phyloP scores from a whole-genome alignment of 495 filamentous ascomycete species.

The Podospora tetraspora region DNA sequence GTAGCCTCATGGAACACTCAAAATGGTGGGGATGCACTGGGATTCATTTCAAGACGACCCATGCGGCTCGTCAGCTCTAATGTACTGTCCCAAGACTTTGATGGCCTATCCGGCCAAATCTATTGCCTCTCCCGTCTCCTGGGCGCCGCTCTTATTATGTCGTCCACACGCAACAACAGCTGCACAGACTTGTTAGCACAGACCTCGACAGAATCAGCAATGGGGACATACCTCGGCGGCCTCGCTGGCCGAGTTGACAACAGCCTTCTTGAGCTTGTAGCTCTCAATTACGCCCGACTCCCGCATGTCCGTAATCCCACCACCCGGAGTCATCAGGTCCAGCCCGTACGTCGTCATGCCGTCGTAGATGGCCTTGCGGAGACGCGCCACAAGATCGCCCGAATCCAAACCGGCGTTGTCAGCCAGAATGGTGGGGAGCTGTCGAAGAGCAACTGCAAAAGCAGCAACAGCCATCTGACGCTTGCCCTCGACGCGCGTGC shows the following conservation, averaged over 20 bases:
- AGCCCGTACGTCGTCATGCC: constrained; percentile 88
- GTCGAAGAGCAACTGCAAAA: constrained; percentile 82
- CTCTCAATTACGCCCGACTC: constrained; percentile 94
- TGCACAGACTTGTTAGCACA: constrained; percentile 17
- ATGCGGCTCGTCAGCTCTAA: constrained; percentile 9
- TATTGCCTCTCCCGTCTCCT: constrained; percentile 33
- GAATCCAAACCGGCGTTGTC: constrained; percentile 97
- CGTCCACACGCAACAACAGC: constrained; percentile 35
- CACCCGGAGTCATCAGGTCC: constrained; percentile 83
- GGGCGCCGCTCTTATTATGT: constrained; percentile 39
- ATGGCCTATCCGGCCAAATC: neutral
- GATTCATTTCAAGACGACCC: neutral
- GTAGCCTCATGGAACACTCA: neutral
- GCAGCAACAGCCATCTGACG: constrained; percentile 88
- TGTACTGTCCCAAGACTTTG: constrained; percentile 16
- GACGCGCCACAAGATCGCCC: constrained; percentile 83
- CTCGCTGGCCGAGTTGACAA: constrained; percentile 90
- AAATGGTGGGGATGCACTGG: neutral
- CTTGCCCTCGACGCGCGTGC: constrained; percentile 92
- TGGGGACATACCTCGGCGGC: constrained; percentile 75
- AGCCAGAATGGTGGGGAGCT: constrained; percentile 92
- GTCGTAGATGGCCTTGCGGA: constrained; percentile 89
- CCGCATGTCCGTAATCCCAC: constrained; percentile 93
- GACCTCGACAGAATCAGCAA: neutral
- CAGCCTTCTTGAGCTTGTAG: constrained; percentile 96